phyloP scores from a whole-genome alignment of 306 rosid species.

The Crotalaria pallida region DNA sequence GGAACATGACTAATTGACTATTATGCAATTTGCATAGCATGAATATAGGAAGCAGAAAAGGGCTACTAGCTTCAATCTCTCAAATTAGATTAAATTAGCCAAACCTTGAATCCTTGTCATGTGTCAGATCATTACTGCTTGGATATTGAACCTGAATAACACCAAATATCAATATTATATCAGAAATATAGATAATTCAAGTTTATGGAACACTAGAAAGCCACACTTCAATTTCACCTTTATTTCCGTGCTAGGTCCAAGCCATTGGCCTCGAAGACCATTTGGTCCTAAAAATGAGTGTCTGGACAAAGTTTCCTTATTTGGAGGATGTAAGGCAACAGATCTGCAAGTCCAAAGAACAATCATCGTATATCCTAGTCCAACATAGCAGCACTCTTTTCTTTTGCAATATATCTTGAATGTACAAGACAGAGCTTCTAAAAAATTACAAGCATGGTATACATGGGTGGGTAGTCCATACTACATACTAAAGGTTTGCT shows the following conservation, averaged over 20 bases:
- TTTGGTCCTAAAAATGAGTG: conserved; percentile 92
- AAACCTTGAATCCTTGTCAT: conserved; percentile 52
- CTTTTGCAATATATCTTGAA: conserved; percentile 2
- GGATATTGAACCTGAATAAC: conserved; percentile 82
- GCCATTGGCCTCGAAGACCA: conserved; percentile 95
- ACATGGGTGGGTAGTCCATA: not conserved
- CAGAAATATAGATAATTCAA: not conserved
- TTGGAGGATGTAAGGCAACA: conserved; percentile 58
- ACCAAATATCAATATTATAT: not conserved
- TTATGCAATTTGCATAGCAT: conserved; percentile 15
- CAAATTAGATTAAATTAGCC: conserved; percentile 16
- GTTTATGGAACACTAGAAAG: conserved; percentile 2
- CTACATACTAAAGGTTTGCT: conserved; percentile 4
- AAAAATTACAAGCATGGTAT: conserved; percentile 7
- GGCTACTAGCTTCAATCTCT: not conserved
- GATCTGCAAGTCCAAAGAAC: conserved; percentile 53
- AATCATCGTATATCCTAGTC: conserved; percentile 5
- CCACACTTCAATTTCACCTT: conserved; percentile 49
- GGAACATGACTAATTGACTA: not conserved
- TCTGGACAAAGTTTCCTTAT: conserved; percentile 89
- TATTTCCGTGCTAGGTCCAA: conserved; percentile 57
- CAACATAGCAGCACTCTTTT: not conserved
- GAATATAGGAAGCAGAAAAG: not conserved
- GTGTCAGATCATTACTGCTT: conserved; percentile 55
- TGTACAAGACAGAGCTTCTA: conserved; percentile 12